These are phyloP conservation scores for Coemansia erecta DNA, from an alignment of 192 early-diverging fungal genomes.

Conservation along the genomic window DNA sequence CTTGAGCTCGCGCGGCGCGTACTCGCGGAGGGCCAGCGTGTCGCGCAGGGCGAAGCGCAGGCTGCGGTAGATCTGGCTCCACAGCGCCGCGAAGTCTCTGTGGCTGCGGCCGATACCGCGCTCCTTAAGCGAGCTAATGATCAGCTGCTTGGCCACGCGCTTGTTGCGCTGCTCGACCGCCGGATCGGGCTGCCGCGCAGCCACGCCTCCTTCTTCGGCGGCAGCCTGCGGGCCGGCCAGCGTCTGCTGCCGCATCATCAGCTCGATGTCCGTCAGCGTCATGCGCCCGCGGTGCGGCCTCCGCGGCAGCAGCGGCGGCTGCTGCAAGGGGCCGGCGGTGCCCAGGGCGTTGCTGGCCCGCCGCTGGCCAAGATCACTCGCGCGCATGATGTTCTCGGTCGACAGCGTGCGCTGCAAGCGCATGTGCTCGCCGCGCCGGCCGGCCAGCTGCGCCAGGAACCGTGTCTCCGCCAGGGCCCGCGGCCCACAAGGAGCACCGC, in stretches of 20 bases:
- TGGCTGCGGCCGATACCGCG: conserved; percentile 39
- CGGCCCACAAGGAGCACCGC: not conserved
- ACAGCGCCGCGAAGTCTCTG: conserved; percentile 45
- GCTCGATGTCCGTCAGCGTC: conserved; percentile 45
- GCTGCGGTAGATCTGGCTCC: conserved; percentile 53
- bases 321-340: too few species aligned
- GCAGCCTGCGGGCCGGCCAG: not conserved
- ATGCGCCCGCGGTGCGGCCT: conserved; percentile 17
- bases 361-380: too few species aligned
- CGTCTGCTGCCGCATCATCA: conserved; percentile 7
- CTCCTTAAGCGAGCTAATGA: conserved; percentile 45
- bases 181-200: conserved; percentile 1
- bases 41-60: conserved; percentile 49
- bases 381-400: conserved; percentile 19
- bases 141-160: conserved; percentile 47
- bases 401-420: conserved; percentile 40
- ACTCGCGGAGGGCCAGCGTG: conserved; percentile 20
- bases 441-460: conserved; percentile 26
- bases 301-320: too few species aligned
- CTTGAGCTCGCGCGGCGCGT: conserved; percentile 28
- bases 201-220: not conserved
- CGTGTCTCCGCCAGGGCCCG: conserved; percentile 13
- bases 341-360: too few species aligned
- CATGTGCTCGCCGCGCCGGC: conserved; percentile 17
- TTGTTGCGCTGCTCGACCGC: conserved; percentile 39